Conservation (phyloP, 1,284 basidiomycete species). For the Meira nashicola region DNA sequence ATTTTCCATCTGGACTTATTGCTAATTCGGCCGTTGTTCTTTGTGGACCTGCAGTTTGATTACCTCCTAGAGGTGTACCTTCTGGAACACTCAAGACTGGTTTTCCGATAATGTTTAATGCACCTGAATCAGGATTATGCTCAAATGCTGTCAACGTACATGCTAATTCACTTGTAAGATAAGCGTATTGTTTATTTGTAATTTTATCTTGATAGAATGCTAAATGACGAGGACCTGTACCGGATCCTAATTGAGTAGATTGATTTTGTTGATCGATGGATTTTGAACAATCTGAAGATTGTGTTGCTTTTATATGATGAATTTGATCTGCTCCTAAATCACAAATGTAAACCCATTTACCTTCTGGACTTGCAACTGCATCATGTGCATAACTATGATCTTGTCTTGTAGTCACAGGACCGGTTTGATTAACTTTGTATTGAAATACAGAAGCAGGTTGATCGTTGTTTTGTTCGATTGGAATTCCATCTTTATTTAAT, state of each 20-base stretch:
- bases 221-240: conserved; percentile 7
- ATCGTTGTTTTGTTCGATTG: conserved; percentile 1
- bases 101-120: conserved; percentile 15
- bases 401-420: conserved; percentile 34
- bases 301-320: conserved; percentile 16
- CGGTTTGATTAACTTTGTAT: conserved; percentile 20
- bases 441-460: conserved; percentile 19
- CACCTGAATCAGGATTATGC: conserved; percentile 17
- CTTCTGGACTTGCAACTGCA: conserved; percentile 22
- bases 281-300: neutral
- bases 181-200: conserved; percentile 15
- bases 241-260: conserved; percentile 7
- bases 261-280: neutral
- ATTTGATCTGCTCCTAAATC: conserved; percentile 42
- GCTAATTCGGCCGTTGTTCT: conserved; percentile 39
- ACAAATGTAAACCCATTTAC: conserved; percentile 30
- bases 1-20: conserved; percentile 25
- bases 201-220: conserved; percentile 1
- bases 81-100: conserved; percentile 27
- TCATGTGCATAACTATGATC: conserved; percentile 41
- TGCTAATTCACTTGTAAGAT: conserved; percentile 34
- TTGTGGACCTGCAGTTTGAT: conserved; percentile 12
- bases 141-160: conserved; percentile 27
- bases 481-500: conserved; percentile 9
- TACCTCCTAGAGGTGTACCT: conserved; percentile 24